Percentiles rank a stretch among this genome's conserved stretches.
These are phyloP conservation scores for Porphyridium purpureum DNA, from an alignment of 23 red algal genomes.

Conservation along the genomic window DNA sequence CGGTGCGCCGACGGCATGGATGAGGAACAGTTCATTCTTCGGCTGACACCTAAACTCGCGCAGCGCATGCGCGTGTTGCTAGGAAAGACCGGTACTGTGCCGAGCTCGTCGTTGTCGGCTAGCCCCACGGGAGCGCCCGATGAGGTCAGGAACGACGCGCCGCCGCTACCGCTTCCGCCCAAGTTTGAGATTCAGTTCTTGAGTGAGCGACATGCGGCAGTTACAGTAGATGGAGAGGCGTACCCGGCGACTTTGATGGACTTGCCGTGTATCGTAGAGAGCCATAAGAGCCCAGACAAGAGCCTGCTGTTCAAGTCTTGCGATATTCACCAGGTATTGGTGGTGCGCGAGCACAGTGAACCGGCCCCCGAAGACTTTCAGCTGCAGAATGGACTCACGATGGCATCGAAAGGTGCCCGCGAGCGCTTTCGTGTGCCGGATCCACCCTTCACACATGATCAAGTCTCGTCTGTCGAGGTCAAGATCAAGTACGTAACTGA, in stretches of 20 bases:
- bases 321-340: slow-evolving; percentile 80
- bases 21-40: slow-evolving; percentile 77
- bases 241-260: slow-evolving; percentile 84
- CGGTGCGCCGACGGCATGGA: too few species aligned
- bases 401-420: slow-evolving; percentile 33
- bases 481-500: slow-evolving; percentile 85
- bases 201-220: slow-evolving; percentile 44
- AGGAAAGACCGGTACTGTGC: not conserved
- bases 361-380: slow-evolving; percentile 1
- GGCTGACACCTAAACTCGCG: slow-evolving; percentile 49
- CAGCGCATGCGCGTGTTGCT: slow-evolving; percentile 20
- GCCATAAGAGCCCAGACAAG: slow-evolving; percentile 62
- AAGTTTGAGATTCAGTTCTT: slow-evolving; percentile 38
- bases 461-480: slow-evolving; percentile 56
- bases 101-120: slow-evolving; percentile 22
- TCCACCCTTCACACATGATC: slow-evolving; percentile 24
- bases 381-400: slow-evolving; percentile 58
- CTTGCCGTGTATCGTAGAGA: slow-evolving; percentile 76
- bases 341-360: slow-evolving; percentile 33
- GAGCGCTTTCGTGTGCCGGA: slow-evolving; percentile 28
- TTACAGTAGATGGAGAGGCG: slow-evolving; percentile 37
- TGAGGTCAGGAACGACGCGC: slow-evolving; percentile 9
- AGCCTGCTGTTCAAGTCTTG: slow-evolving; percentile 76
- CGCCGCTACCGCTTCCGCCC: not conserved
- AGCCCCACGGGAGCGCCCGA: slow-evolving; percentile 12